Percentiles rank a stretch among this genome's conserved stretches.
These are phyloP conservation scores for Pyricularia sp. DNA, from an alignment of 2,329 filamentous ascomycete genomes.

Conservation along the genomic window DNA sequence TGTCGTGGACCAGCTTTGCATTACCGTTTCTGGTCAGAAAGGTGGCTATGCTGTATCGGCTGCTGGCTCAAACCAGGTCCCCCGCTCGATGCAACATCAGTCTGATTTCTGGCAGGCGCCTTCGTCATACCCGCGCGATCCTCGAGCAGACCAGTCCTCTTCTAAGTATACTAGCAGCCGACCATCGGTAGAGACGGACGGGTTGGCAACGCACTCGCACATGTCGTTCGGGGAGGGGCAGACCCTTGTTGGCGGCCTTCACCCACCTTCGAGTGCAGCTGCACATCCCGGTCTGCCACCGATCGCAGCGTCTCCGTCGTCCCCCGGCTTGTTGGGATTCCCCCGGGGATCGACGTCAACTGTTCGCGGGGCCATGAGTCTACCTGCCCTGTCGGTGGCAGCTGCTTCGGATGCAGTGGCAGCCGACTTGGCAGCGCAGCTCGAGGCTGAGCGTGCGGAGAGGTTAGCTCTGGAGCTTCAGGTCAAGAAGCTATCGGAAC, in stretches of 20 bases:
- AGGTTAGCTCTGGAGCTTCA: slow-evolving; percentile 42
- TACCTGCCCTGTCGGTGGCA: slow-evolving; percentile 26
- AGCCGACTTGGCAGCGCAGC: slow-evolving; percentile 29
- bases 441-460: slow-evolving; percentile 43
- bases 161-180: slow-evolving; percentile 22
- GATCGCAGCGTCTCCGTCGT: slow-evolving; percentile 6
- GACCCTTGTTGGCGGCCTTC: slow-evolving; percentile 30
- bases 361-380: slow-evolving; percentile 31
- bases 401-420: slow-evolving; percentile 11
- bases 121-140: not conserved
- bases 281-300: slow-evolving; percentile 14
- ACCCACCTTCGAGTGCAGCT: slow-evolving; percentile 20
- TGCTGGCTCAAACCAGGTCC: slow-evolving; percentile 11
- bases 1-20: slow-evolving; percentile 35
- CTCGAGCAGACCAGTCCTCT: slow-evolving; percentile 12
- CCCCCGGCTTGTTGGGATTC: slow-evolving; percentile 10
- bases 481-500: slow-evolving; percentile 38
- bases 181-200: slow-evolving; percentile 21
- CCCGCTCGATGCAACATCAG: slow-evolving; percentile 8
- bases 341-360: slow-evolving; percentile 33
- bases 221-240: slow-evolving; percentile 33
- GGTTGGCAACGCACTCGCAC: slow-evolving; percentile 18
- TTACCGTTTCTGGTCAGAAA: slow-evolving; percentile 27
- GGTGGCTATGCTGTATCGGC: not conserved
- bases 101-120: not conserved